Base-by-base conservation (phyloP, 345 rosid genomes). In the Mercurialis annua region DNA sequence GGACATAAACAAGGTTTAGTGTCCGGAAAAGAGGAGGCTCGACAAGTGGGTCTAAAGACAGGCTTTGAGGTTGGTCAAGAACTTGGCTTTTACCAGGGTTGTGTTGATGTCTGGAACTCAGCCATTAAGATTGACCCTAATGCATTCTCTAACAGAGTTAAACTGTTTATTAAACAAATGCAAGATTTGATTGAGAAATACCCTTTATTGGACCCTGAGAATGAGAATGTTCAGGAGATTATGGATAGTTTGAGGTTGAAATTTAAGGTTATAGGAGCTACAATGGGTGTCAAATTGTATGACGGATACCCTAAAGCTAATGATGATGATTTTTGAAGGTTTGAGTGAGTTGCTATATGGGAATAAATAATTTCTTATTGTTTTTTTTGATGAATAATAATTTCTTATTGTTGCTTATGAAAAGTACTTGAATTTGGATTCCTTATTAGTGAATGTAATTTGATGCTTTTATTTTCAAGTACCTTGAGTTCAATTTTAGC, bases 41-140 rank as follows among this genome's bases (percentile, higher is more conserved):
- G 73, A 29, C 78, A 76, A 64, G 82, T 86, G 17, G 99, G 90
- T 33, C 78, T 87, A 38, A 82, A 79, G 77, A 57, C 51, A 2
- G 90, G 99, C 36, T 89, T 87, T 73, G 96, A 84, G 50, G 75
- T 78, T 15, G 97, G 96, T 11, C 94, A 93, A 78, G 89, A 88
- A 33, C 51, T 87, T 17, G 96, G 96, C 1, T 81, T 93, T 81
- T 90, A 93, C 81, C 76, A 68, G 44, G 94, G 96, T 54, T 93
- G 96, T 73, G 81, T 83, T 51, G 84, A 77, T 44, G 71, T 91
- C 14, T 89, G 94, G 91, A 85, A 65, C 66, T 82, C 92, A 6
- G 85, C 69, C 7, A 76, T 87, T 67, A 78, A 73, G 65, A 62
- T 75, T 29, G 82, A 81, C 9, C 86, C 89, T 3, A 55, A 50